Evolutionary conservation across 148 eudicot species (phyloP), one percentile per base, ranked within the genome.

Genomic region (Fallopia convolvulus): DNA sequence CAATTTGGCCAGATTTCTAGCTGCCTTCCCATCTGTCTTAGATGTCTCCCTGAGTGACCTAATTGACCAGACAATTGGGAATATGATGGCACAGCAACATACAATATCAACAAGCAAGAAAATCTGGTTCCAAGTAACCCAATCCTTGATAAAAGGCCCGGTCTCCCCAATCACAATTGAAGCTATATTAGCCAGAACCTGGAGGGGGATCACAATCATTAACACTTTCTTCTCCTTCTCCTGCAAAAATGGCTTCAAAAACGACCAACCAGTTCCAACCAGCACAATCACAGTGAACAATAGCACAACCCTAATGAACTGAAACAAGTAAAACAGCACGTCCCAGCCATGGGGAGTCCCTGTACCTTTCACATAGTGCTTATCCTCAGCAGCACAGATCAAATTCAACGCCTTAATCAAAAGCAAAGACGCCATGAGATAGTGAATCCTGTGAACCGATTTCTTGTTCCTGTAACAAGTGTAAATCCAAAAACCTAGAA

Each of bases 211-310:
- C 72, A 90, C 93, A 58, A 89, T 83, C 85, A 91, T 89, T 70
- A 91, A 70, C 11, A 91, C 91, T 86, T 85, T 89, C 71, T 92
- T 92, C 52, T 92, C 97, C 74, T 87, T 87, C 32, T 89, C 90
- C 50, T 92, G 97, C 72, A 92, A 77, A 75, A 82, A 92, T 2
- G 97, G 97, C 56, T 92, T 92, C 83, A 92, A 68, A 70, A 92
- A 90, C 7, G 97, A 92, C 97, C 97, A 92, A 0, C 97, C 97
- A 2, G 97, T 92, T 33, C 97, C 97, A 60, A 92, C 89, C 83
- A 92, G 81, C n/a, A 92, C 97, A 48, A 92, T 92, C 84, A 92
- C 40, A 2, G 97, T 89, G 60, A 92, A 92, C 76, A 92, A 71
- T 5, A 80, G 80, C 4, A 90, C 84, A 2, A 88, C 97, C 63